These are phyloP conservation scores for Quercus gilva DNA, from an alignment of 306 rosid genomes.

Conservation along the genomic window DNA sequence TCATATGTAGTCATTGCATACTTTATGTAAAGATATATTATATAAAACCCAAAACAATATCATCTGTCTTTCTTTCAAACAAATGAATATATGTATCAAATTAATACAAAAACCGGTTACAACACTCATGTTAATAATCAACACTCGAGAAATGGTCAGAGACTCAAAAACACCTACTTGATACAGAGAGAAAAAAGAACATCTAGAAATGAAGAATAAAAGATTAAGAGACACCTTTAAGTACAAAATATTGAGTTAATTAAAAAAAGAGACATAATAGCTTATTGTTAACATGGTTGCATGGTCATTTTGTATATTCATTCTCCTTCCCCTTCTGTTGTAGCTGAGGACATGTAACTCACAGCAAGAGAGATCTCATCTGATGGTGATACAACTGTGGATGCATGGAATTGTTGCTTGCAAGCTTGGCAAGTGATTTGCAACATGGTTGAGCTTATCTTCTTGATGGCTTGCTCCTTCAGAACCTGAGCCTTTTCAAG, in stretches of 20 bases:
- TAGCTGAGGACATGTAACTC: conserved; percentile 84
- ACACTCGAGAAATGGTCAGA: conserved; percentile 49
- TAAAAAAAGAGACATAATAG: neutral
- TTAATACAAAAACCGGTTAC: conserved; percentile 41
- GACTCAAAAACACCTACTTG: conserved; percentile 37
- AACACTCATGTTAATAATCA: conserved; percentile 39
- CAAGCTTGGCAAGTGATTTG: conserved; percentile 89
- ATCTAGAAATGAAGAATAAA: conserved; percentile 2
- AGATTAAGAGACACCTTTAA: neutral
- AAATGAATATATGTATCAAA: conserved; percentile 26
- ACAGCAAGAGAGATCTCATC: conserved; percentile 76
- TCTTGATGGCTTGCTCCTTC: conserved; percentile 74
- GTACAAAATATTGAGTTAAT: conserved; percentile 27
- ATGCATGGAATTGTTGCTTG: conserved; percentile 61
- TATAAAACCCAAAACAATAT: neutral
- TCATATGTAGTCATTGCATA: neutral
- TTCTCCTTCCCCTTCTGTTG: conserved; percentile 76
- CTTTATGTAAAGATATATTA: neutral
- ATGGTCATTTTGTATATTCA: conserved; percentile 17
- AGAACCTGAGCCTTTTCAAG: conserved; percentile 65
- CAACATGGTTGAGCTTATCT: conserved; percentile 60
- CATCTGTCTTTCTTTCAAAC: neutral
- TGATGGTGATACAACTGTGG: conserved; percentile 33
- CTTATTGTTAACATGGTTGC: conserved; percentile 7
- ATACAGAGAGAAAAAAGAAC: conserved; percentile 31